These are phyloP conservation scores for Trichoderma hamatum DNA, from an alignment of 2,329 filamentous ascomycete genomes.

Conservation along the genomic window DNA sequence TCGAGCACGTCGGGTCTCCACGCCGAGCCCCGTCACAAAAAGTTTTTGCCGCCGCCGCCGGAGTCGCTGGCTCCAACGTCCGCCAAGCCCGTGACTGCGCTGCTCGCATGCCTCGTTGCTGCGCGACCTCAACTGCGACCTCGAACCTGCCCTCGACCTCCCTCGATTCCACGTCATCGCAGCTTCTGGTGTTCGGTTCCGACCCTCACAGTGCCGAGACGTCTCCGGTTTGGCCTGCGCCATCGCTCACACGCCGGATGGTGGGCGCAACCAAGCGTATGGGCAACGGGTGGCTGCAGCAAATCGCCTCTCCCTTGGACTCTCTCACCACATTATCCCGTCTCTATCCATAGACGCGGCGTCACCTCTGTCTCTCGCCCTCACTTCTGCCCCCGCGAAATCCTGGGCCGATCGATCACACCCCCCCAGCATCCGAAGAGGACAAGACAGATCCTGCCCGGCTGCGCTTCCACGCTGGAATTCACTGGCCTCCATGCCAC, in stretches of 20 bases:
- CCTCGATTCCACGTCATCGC: background rate
- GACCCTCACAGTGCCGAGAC: slow-evolving; percentile 26
- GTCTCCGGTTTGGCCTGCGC: slow-evolving; percentile 22
- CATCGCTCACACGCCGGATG: slow-evolving; percentile 26
- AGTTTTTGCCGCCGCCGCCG: slow-evolving; percentile 15
- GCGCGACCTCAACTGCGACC: slow-evolving; percentile 34
- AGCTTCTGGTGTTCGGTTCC: background rate
- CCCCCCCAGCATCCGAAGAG: slow-evolving; percentile 15
- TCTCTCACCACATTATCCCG: background rate
- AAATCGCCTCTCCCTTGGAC: slow-evolving; percentile 17
- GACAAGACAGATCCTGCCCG: slow-evolving; percentile 23
- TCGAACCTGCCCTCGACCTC: background rate
- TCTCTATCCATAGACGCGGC: slow-evolving; percentile 20
- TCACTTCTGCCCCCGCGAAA: slow-evolving; percentile 10
- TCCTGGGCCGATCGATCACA: slow-evolving; percentile 22
- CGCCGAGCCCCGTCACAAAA: background rate
- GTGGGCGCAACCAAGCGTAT: slow-evolving; percentile 30
- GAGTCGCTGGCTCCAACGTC: slow-evolving; percentile 21
- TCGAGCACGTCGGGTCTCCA: background rate
- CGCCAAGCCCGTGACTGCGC: slow-evolving; percentile 30
- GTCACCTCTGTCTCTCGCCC: slow-evolving; percentile 18
- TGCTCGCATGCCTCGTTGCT: slow-evolving; percentile 43
- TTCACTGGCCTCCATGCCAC: slow-evolving; percentile 31
- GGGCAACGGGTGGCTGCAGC: slow-evolving; percentile 35
- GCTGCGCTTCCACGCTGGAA: slow-evolving; percentile 29